Base-by-base conservation (phyloP, 129 eudicot species). In the Chrysanthemum lavandulifolium region DNA sequence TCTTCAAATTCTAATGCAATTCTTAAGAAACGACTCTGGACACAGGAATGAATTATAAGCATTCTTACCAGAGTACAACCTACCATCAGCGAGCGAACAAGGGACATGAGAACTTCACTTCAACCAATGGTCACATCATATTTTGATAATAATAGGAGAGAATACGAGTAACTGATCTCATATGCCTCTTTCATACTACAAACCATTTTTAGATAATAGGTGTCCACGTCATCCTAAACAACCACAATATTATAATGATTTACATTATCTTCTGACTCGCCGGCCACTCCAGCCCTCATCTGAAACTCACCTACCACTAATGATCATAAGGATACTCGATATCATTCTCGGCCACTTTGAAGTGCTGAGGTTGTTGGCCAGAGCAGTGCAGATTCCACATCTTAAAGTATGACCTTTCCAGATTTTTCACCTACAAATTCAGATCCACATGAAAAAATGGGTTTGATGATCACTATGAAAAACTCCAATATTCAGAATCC, bases 311-410 rank as follows among this genome's bases (percentile, higher is more conserved):
- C 68, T 67, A 76, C 78, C 65, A 57, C 82, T 89, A 94, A 52
- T 83, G 76, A 67, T 90, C 94, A 83, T 69, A 94, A 0, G 99
- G 99, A 73, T 79, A 90, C 73, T 94, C 96, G 0, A 66, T 60
- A 67, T 90, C 89, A 21, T 86, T 90, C 89, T 94, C 99, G 0
- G 77, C 55, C 77, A 94, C 97, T 79, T 88, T 94, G 64, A 94
- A 90, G 70, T 84, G 97, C 55, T 83, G 86, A 55, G 99, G 97
- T 23, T 84, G 92, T 43, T 90, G 89, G 25, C 96, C 96, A 0
- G 89, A 80, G 80, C 99, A 94, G 73, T 88, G 82, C 50, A 94
- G 73, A 76, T 90, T 90, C 99, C 99, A 94, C 99, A 94, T 94
- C 86, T 84, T 90, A 54, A 82, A 90, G 73, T 85, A 94, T 21